Evolutionary conservation across 148 eudicot genomes (phyloP).

Genomic region (Diospyros kaki): DNA sequence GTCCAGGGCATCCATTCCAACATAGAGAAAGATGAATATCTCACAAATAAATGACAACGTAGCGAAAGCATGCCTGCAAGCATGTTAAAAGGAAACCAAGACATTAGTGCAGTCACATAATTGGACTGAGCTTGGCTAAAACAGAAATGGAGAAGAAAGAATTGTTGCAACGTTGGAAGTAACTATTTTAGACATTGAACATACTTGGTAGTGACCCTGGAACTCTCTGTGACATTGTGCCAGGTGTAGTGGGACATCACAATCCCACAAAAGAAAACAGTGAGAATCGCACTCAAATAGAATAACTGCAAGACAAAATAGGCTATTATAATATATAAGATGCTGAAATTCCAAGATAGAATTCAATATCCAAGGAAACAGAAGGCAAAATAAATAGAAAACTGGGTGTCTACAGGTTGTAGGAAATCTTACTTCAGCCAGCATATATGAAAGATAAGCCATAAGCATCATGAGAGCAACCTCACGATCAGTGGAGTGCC

Average conservation of each 20-base stretch:
- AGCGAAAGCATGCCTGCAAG: conserved; percentile 50
- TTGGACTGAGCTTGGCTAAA: background rate
- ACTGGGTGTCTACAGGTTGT: background rate
- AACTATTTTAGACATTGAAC: conserved; percentile 6
- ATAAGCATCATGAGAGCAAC: conserved; percentile 85
- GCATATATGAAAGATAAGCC: conserved; percentile 80
- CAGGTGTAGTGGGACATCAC: conserved; percentile 94
- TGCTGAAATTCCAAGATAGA: background rate
- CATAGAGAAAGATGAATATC: conserved; percentile 40
- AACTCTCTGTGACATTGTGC: conserved; percentile 86
- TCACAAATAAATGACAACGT: conserved; percentile 44
- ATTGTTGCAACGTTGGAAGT: background rate
- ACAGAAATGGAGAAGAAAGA: background rate
- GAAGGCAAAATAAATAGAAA: background rate
- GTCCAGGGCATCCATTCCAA: conserved; percentile 53
- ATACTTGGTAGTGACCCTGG: conserved; percentile 81
- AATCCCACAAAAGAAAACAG: conserved; percentile 87
- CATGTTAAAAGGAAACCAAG: conserved; percentile 5
- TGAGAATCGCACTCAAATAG: conserved; percentile 67
- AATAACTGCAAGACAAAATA: conserved; percentile 48
- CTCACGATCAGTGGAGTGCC: conserved; percentile 91
- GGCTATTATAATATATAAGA: background rate
- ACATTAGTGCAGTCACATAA: background rate
- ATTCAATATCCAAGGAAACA: background rate
- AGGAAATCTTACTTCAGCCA: conserved; percentile 63